Evolutionary conservation across 176 grass and related monocot genomes (phyloP), one percentile per base, ranked within the genome.

Genomic region (Miscanthus lutarioriparius): DNA sequence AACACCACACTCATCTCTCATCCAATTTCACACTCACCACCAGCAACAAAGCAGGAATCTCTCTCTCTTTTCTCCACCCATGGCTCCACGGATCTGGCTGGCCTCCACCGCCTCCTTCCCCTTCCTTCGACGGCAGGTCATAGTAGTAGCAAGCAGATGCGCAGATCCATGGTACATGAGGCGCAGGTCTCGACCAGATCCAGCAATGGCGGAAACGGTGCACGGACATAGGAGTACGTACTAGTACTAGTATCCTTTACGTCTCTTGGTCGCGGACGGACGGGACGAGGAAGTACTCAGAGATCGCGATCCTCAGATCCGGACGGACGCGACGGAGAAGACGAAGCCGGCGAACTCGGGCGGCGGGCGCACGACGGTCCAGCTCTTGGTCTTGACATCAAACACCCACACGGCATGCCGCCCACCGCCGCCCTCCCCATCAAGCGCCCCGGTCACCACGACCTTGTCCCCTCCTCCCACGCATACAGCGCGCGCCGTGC

Each of bases 391-490:
- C 79, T 78, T 85, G 1, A 83, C 83, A 14, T 92, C 86, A 20
- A 90, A 82, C 75, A 99, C 78, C 85, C 92, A 99, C 0, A 87
- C 47, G 5, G 89, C 82, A 4, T 91, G 96, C 0, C 48, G 13
- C 0, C 85, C 93, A 0, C 77, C 70, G 15, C 58, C 87, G 8
- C n/a, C 82, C 17, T 74, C 84, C 0, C 70, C 85, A 4, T 74
- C 78, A 11, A 84, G 64, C 0, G 91, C 88, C 2, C 91, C 93
- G 3, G 91, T 74, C 9, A 99, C 91, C 2, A 95, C 86, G 2
- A 99, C 71, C 22, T 85, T 86, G n/a, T n/a, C n/a, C 64, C 83
- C 83, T 0, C 92, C 77, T 6, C n/a, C 83, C 86, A 1, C 62
- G 54, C 75, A 23, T 10, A 90, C 86, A 4, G 90, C 89, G 14